phyloP scores from a whole-genome alignment of 441 rosid species.

The Pelargonium citronellum region DNA sequence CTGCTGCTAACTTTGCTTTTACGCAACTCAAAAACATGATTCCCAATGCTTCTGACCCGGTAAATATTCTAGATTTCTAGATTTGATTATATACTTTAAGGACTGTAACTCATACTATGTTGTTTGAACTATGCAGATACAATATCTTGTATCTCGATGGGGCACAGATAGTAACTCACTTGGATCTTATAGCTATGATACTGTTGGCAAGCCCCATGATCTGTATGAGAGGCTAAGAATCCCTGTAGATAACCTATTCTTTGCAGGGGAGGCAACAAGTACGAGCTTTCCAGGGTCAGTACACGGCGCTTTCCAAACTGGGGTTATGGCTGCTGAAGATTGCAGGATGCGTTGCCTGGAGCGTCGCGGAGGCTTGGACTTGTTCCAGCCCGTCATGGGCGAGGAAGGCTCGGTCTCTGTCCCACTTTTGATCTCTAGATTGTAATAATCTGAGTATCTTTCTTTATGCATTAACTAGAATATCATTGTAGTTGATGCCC shows the following conservation, averaged over 20 bases:
- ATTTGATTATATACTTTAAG: not conserved
- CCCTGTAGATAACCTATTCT: not conserved
- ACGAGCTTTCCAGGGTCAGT: not conserved
- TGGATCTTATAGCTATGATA: constrained; percentile 1
- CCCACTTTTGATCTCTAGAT: not conserved
- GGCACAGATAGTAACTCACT: constrained; percentile 45
- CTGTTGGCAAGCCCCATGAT: constrained; percentile 4
- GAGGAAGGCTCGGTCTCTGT: not conserved
- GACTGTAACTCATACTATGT: not conserved
- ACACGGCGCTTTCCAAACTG: not conserved
- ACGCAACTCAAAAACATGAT: constrained; percentile 76
- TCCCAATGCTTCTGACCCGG: constrained; percentile 78
- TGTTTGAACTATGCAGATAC: constrained; percentile 42
- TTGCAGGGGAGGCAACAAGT: constrained; percentile 1
- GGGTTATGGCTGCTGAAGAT: not conserved
- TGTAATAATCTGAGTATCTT: not conserved
- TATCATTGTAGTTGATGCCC: no score
- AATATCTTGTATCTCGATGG: constrained; percentile 84
- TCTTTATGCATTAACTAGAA: no score
- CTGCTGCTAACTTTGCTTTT: constrained; percentile 81
- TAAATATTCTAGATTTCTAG: constrained; percentile 21
- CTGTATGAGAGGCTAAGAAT: not conserved
- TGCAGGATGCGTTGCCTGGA: not conserved
- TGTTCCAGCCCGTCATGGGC: constrained; percentile 4
- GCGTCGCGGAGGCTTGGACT: not conserved